Percentiles rank a stretch among this genome's conserved stretches.
phyloP scores from a whole-genome alignment of 192 early-diverging fungal species.

The Coemansia aciculifera region DNA sequence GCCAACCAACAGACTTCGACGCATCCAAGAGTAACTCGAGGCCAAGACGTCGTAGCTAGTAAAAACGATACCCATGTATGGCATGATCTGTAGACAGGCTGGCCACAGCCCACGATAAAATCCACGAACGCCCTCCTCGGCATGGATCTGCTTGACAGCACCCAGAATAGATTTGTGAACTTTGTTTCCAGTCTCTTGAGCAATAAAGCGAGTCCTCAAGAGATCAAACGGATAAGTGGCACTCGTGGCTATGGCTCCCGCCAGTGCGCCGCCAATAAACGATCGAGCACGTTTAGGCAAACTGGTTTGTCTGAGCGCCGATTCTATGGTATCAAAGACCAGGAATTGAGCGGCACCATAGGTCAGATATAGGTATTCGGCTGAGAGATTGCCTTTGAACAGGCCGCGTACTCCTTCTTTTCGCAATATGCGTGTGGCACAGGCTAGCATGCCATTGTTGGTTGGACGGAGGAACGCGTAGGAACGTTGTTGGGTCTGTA shows the following conservation, averaged over 20 bases:
- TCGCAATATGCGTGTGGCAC: constrained; percentile 65
- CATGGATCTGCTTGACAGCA: constrained; percentile 66
- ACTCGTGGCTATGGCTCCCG: constrained; percentile 77
- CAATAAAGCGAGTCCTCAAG: constrained; percentile 89
- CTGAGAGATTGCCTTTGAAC: constrained; percentile 94
- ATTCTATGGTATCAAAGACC: constrained; percentile 64
- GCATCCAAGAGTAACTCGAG: constrained; percentile 40
- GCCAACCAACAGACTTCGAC: not conserved
- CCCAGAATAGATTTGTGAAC: constrained; percentile 67
- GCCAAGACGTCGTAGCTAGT: constrained; percentile 69
- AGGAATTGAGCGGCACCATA: constrained; percentile 90
- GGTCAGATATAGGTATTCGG: constrained; percentile 88
- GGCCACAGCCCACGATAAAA: constrained; percentile 86
- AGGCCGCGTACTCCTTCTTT: constrained; percentile 84
- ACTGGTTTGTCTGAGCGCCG: constrained; percentile 8
- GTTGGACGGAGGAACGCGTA: constrained; percentile 32
- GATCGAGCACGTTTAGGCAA: constrained; percentile 53
- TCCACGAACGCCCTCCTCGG: constrained; percentile 75
- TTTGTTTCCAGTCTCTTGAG: constrained; percentile 65
- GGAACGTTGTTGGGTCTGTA: constrained; percentile 22
- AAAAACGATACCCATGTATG: constrained; percentile 95
- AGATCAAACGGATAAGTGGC: constrained; percentile 96
- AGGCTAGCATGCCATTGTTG: constrained; percentile 66
- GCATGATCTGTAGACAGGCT: constrained; percentile 84
- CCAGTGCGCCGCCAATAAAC: constrained; percentile 76